Evolutionary conservation across 352 stramenopile species (phyloP), one percentile per base, ranked within the genome.

Genomic region (Globisporangium viniferum): DNA sequence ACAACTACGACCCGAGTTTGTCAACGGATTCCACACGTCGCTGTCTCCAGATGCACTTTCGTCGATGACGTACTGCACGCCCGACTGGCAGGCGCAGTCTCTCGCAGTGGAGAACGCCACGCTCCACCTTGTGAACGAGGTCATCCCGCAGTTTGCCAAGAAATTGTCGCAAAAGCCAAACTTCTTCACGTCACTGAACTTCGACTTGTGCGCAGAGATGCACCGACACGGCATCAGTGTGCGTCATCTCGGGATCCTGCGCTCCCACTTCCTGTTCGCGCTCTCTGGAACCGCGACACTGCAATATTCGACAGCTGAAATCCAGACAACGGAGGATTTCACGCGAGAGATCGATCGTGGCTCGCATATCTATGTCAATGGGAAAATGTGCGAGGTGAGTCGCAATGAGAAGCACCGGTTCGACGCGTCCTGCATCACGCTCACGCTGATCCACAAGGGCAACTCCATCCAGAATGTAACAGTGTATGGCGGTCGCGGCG

Each of bases 221-320:
- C 92, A 98, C 67, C 73, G 85, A 31, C 83, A 95, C 20, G 93
- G 93, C 1, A 96, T 98, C 61, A 97, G 96, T 61, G 67, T 98
- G 62, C 87, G 93, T 0, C 92, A 98, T 58, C 73, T 98, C 27
- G 92, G 92, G 4, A 62, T 96, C 1, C 39, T 98, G 7, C 84
- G 93, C 9, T 66, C 80, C 0, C 78, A 91, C 49, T 98, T 97
- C 64, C 83, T 86, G 39, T 84, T 92, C 51, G 71, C 80, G 27
- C 68, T 98, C 1, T 77, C 81, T 0, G 91, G 89, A 22, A 95
- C 73, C 0, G 91, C 87, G 12, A 89, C 83, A 15, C 69, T 97
- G 1, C 85, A 94, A 64, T 97, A 95, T 58, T 82, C 91, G 18
- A 95, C 76, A 0, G 80, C 78, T 1, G 80, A 94, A 44, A 86